Evolutionary conservation across 192 early-diverging fungal species (phyloP), one percentile per base, ranked within the genome.

Genomic region (Fimicolochytrium jonesii): DNA sequence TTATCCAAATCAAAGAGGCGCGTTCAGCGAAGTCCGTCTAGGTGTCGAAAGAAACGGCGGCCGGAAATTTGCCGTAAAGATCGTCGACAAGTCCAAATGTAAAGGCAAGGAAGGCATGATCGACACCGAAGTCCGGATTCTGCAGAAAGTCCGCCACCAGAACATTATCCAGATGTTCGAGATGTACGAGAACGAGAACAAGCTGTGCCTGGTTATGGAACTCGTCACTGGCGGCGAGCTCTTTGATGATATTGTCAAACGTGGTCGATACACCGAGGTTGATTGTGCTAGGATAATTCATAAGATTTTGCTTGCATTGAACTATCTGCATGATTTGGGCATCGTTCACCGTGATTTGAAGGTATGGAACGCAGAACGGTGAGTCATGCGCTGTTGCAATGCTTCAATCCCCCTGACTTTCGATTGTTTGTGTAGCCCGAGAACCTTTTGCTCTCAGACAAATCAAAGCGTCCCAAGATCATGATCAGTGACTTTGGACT

Each of bases 341-440:
- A 90, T 98, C n/a, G 90, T 84, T 2, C 97, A 99, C 70, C 86
- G 97, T 18, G 97, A 99, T 68, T 73, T 99, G 20, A 99, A 99
- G 63, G 77, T 78, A 29, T 0, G 46, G n/a, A n/a, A n/a, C n/a
- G n/a, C n/a, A n/a, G n/a, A n/a, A n/a, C n/a, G n/a, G n/a, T n/a
- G n/a, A n/a, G n/a, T n/a, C n/a, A n/a, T n/a, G n/a, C n/a, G n/a
- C n/a, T n/a, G n/a, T 41, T 41, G n/a, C 39, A 41, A 11, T 41
- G 9, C 39, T n/a, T 9, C 39, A 41, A 9, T n/a, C 9, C n/a
- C 39, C n/a, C 10, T 41, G 39, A 41, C 37, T 11, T 41, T 11
- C 37, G 9, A n/a, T 41, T 41, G 37, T 51, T 51, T 42, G 30
- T 43, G 18, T 36, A 78, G 75, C 80, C 80, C 18, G 80, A 82